phyloP scores from a whole-genome alignment of 306 rosid genomes.

The Canavalia ensiformis region DNA sequence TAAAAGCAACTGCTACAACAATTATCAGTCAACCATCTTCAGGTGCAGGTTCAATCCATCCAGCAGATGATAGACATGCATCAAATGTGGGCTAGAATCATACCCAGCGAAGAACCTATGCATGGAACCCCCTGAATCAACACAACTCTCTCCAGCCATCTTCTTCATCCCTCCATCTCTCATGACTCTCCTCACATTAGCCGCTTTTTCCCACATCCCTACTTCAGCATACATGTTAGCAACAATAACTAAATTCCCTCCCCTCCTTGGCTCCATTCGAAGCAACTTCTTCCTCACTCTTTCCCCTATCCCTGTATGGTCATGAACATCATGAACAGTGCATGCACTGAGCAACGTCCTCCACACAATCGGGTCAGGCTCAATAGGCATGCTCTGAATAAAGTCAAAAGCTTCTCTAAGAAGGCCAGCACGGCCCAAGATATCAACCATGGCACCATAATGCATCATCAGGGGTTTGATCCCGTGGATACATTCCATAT shows the following conservation, averaged over 20 bases:
- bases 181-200: slow-evolving; percentile 72
- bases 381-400: slow-evolving; percentile 69
- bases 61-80: slow-evolving; percentile 59
- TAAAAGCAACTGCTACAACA: slow-evolving; percentile 34
- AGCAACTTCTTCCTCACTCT: slow-evolving; percentile 75
- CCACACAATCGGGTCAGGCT: slow-evolving; percentile 79
- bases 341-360: slow-evolving; percentile 89
- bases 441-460: slow-evolving; percentile 89
- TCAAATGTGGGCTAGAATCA: slow-evolving; percentile 54
- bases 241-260: slow-evolving; percentile 80
- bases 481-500: slow-evolving; percentile 72
- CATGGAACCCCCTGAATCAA: slow-evolving; percentile 75
- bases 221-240: slow-evolving; percentile 86
- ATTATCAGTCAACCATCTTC: slow-evolving; percentile 57
- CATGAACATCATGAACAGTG: slow-evolving; percentile 58
- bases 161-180: slow-evolving; percentile 76
- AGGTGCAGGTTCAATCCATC: slow-evolving; percentile 76
- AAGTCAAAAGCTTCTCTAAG: slow-evolving; percentile 77
- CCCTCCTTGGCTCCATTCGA: slow-evolving; percentile 79
- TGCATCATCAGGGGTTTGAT: slow-evolving; percentile 80
- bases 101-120: slow-evolving; percentile 74
- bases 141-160: slow-evolving; percentile 84
- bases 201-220: slow-evolving; percentile 93
- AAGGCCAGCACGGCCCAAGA: slow-evolving; percentile 77
- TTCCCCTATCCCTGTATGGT: slow-evolving; percentile 61